Evolutionary conservation across 1,284 basidiomycete genomes (phyloP).

Genomic region (Heliocybe sulcata): DNA sequence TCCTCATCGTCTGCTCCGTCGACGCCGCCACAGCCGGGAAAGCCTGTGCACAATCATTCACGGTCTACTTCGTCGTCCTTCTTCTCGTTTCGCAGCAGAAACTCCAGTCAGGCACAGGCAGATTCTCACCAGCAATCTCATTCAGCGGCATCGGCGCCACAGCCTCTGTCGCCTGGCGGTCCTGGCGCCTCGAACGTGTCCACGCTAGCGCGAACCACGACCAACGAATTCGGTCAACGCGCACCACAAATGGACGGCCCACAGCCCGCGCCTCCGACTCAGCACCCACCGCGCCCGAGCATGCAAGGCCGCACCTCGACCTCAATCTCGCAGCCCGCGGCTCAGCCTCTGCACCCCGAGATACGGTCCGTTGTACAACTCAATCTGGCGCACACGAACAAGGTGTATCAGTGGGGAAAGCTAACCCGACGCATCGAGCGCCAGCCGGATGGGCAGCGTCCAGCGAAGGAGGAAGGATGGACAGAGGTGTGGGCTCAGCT

Average conservation of each 20-base stretch:
- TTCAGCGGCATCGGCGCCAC: conserved; percentile 4
- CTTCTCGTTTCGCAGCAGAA: conserved; percentile 1
- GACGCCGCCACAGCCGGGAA: conserved; percentile 7
- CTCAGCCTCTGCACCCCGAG: conserved; percentile 59
- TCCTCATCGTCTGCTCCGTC: background rate
- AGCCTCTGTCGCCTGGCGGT: conserved; percentile 13
- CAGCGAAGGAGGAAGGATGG: conserved; percentile 80
- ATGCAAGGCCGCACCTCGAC: conserved; percentile 7
- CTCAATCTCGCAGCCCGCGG: conserved; percentile 14
- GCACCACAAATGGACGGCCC: background rate
- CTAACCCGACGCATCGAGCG: conserved; percentile 68
- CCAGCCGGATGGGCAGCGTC: conserved; percentile 67
- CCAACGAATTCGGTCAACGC: background rate
- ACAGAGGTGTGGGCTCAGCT: conserved; percentile 90
- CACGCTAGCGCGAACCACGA: background rate
- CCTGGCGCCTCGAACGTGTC: background rate
- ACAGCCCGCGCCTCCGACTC: background rate
- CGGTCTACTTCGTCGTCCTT: background rate
- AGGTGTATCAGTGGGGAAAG: conserved; percentile 79
- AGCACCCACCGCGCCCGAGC: conserved; percentile 6
- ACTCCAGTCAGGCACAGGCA: background rate
- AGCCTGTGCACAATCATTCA: background rate
- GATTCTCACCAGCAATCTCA: background rate
- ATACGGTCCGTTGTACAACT: conserved; percentile 70
- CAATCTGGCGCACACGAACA: conserved; percentile 64